Conservation (phyloP, 495 filamentous ascomycete genomes). For the Extremus antarcticus region DNA sequence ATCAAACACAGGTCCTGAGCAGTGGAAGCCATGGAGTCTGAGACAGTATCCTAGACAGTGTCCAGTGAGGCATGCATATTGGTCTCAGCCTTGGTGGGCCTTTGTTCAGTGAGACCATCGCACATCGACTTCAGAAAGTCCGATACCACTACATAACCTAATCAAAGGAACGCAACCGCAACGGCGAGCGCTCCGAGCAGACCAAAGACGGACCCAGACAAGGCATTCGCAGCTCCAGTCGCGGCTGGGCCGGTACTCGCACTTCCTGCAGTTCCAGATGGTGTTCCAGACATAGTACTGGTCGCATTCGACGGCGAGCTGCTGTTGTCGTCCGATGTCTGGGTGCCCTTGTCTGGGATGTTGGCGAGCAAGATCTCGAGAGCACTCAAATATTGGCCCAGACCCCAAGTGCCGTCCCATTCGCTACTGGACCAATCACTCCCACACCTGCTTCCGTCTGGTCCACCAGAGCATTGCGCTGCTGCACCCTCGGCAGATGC, state of each 20-base stretch:
- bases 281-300: not conserved
- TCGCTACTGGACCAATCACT: conserved; percentile 32
- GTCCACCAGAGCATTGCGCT: conserved; percentile 28
- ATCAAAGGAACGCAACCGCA: not conserved
- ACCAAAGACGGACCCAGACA: not conserved
- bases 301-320: not conserved
- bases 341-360: conserved; percentile 19
- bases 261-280: not conserved
- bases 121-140: too few species aligned
- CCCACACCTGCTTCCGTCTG: conserved; percentile 20
- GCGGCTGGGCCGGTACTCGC: not conserved
- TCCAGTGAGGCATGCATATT: too few species aligned
- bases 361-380: conserved; percentile 55
- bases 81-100: too few species aligned
- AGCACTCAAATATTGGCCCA: conserved; percentile 61
- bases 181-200: not conserved
- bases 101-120: too few species aligned
- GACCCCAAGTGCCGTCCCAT: conserved; percentile 31
- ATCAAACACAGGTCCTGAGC: too few species aligned
- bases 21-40: too few species aligned
- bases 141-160: not conserved
- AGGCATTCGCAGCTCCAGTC: not conserved
- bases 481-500: conserved; percentile 32
- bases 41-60: too few species aligned
- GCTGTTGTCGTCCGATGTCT: not conserved